These are phyloP conservation scores for Suhomyces kilbournensis DNA, from an alignment of 805 yeast genomes.

Conservation along the genomic window DNA sequence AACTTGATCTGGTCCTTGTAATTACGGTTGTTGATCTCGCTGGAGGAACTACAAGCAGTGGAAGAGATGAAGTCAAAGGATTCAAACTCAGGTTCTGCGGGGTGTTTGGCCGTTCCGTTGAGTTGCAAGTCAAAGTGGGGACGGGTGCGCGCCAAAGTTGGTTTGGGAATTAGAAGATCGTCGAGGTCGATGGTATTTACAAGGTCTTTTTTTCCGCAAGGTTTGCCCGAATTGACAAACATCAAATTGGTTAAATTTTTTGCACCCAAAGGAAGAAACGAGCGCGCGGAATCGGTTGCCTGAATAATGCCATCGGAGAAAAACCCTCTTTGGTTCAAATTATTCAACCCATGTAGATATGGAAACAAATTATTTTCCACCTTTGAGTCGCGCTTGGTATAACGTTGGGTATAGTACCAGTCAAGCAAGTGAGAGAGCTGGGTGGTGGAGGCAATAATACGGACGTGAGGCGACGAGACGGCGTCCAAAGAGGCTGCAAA, in stretches of 20 bases:
- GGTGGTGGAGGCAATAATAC: conserved; percentile 5
- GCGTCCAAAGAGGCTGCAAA: conserved; percentile 9
- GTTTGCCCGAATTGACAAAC: conserved; percentile 8
- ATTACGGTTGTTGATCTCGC: conserved; percentile 28
- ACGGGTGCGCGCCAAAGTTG: not conserved
- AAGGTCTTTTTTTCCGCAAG: not conserved
- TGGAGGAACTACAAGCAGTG: not conserved
- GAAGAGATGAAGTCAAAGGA: conserved; percentile 1
- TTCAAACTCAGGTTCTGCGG: conserved; percentile 1
- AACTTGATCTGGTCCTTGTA: conserved; percentile 26
- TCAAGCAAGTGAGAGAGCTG: conserved; percentile 7
- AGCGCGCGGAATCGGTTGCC: conserved; percentile 4
- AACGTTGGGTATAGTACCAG: conserved; percentile 8
- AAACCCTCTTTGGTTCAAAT: conserved; percentile 22
- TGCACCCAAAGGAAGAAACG: not conserved
- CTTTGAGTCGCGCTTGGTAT: not conserved
- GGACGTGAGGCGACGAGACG: conserved; percentile 6
- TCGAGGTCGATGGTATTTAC: conserved; percentile 9
- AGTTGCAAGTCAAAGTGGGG: conserved; percentile 1
- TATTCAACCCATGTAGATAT: conserved; percentile 32
- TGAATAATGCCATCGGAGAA: conserved; percentile 17
- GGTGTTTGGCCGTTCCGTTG: not conserved
- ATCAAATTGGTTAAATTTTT: conserved; percentile 10
- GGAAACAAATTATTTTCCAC: conserved; percentile 24
- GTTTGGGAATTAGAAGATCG: conserved; percentile 8